Conservation (phyloP, 192 early-diverging fungal genomes). For the Coemansia sp. region DNA sequence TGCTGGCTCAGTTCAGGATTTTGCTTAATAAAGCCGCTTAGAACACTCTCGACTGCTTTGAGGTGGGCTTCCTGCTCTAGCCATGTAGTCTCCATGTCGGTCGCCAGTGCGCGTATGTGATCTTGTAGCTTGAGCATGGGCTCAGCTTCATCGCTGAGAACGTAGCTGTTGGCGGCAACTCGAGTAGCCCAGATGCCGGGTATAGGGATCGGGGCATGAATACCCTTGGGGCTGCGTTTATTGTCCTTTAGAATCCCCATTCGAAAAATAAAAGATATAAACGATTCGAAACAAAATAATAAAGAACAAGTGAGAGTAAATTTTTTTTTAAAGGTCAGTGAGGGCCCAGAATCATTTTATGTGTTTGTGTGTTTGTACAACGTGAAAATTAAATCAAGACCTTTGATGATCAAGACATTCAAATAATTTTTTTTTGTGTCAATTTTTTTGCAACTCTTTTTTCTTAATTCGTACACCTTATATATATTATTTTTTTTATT, state of each 20-base stretch:
- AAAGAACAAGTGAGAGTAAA: not conserved
- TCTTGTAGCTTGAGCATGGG: conserved; percentile 1
- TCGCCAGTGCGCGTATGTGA: conserved; percentile 7
- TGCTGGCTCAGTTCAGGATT: not conserved
- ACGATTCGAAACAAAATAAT: not conserved
- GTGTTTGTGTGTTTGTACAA: conserved; percentile 12
- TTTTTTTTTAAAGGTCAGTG: not conserved
- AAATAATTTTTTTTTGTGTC: not conserved
- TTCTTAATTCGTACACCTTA: not conserved
- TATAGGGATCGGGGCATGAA: conserved; percentile 45
- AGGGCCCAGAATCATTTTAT: conserved; percentile 1
- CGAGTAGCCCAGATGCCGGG: conserved; percentile 24
- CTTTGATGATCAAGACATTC: not conserved
- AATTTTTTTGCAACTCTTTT: not conserved
- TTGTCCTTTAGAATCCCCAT: conserved; percentile 42
- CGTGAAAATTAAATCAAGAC: not conserved
- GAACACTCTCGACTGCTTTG: conserved; percentile 15
- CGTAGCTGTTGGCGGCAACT: not conserved
- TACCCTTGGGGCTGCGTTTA: conserved; percentile 27
- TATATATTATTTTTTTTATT: not conserved
- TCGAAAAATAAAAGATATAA: not conserved
- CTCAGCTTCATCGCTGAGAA: not conserved
- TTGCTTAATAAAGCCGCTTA: not conserved
- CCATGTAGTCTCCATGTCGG: conserved; percentile 22
- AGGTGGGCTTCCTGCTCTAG: conserved; percentile 43